These are phyloP conservation scores for Thinopyrum elongatum DNA, from an alignment of 176 grass and related monocot genomes.

Conservation along the genomic window DNA sequence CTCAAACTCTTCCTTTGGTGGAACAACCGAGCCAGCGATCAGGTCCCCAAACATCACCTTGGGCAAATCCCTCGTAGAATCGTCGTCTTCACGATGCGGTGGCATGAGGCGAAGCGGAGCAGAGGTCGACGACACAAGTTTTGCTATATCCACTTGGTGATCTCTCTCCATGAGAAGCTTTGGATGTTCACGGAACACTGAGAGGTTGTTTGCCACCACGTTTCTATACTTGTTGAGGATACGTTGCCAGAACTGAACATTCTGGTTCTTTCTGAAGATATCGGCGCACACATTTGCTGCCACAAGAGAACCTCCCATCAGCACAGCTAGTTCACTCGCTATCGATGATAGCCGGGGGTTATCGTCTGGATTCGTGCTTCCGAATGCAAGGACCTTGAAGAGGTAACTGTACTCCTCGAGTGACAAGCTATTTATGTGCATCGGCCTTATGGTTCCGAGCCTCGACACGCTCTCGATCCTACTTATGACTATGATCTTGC, in stretches of 20 bases:
- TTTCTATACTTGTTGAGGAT: background rate
- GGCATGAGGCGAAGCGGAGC: slow-evolving; percentile 18
- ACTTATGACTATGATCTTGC: slow-evolving; percentile 34
- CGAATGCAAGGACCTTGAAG: slow-evolving; percentile 35
- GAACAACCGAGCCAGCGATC: background rate
- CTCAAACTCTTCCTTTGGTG: slow-evolving; percentile 23
- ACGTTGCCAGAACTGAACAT: background rate
- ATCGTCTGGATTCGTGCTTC: slow-evolving; percentile 18
- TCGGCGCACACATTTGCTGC: background rate
- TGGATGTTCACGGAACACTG: slow-evolving; percentile 2
- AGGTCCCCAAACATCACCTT: slow-evolving; percentile 35
- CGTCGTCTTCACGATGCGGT: background rate
- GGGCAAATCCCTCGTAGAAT: background rate
- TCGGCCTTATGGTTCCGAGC: slow-evolving; percentile 13
- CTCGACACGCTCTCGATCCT: background rate
- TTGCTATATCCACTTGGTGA: background rate
- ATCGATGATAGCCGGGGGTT: background rate
- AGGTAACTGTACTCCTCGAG: slow-evolving; percentile 28
- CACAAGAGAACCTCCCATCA: slow-evolving; percentile 7
- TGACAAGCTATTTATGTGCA: background rate
- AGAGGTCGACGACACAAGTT: background rate
- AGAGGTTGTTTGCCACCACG: background rate
- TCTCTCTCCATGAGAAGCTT: slow-evolving; percentile 19
- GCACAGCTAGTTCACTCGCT: background rate
- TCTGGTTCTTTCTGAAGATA: slow-evolving; percentile 19